Evolutionary conservation across 1,139 yeast species (phyloP), one percentile per base, ranked within the genome.

Genomic region (Candida pseudocylindracea): DNA sequence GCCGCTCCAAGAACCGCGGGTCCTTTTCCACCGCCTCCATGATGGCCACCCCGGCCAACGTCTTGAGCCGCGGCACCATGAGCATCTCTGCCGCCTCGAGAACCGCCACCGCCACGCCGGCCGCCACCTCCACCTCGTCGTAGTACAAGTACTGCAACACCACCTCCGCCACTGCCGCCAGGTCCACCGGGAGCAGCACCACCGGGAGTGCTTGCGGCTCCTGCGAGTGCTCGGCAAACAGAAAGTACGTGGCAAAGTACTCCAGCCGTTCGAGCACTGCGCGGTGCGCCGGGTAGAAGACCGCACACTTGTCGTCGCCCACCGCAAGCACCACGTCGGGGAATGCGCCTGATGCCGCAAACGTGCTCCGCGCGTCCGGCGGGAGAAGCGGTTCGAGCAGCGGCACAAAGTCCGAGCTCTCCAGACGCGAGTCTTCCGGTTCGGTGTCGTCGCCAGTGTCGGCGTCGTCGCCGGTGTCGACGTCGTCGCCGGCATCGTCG

Each of bases 31-130:
- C 54, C 31, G 35, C 50, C 33, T 65, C 60, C 0, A 76, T 63
- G 30, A 76, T 55, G 2, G 62, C 53, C 3, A 72, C 66, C 0
- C 81, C 72, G 33, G 81, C 73, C 53, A 71, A 55, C 1, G 72
- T 61, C 46, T 75, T 76, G 35, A 78, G 54, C 33, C 74, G 51
- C 26, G 73, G 83, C 27, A 72, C 53, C 30, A 72, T 49, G 29
- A 78, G 48, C 36, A 69, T 63, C 43, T 76, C 81, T 0, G 81
- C 78, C 3, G 69, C 57, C 35, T 56, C 53, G 6, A 78, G 46
- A 3, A 72, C 57, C 32, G 72, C 81, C 26, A 72, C 45, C 0
- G 76, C 66, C 31, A 53, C 41, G 2, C 51, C 47, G 30, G 63
- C 45, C 0, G 75, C 70, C 10, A 76, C 57, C 8, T 55, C 54